Conservation (phyloP, 1,139 yeast species). For the Chernovozyma sophiae-reginae region DNA sequence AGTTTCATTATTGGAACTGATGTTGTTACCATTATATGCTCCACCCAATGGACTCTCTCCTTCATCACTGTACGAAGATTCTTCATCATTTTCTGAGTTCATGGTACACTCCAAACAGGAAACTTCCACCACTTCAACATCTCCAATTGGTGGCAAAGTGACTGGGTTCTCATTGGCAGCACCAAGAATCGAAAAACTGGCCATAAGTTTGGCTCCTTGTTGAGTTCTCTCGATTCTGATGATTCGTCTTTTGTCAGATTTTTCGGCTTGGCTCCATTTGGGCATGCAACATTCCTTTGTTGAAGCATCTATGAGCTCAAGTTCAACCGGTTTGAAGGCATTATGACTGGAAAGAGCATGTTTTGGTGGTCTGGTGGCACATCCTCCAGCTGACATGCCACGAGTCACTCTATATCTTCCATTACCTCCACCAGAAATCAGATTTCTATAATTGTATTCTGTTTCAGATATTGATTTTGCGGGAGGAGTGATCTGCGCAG, state of each 20-base stretch:
- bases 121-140: slow-evolving; percentile 53
- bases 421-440: neutral
- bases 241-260: slow-evolving; percentile 49
- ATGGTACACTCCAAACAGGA: slow-evolving; percentile 49
- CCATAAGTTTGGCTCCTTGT: slow-evolving; percentile 41
- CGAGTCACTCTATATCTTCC: slow-evolving; percentile 43
- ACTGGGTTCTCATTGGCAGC: slow-evolving; percentile 47
- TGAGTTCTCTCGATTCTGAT: slow-evolving; percentile 55
- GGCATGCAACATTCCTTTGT: slow-evolving; percentile 48
- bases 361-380: slow-evolving; percentile 54
- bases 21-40: neutral
- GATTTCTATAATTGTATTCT: neutral
- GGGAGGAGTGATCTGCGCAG: slow-evolving; percentile 1
- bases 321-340: slow-evolving; percentile 42
- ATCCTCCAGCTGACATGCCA: slow-evolving; percentile 58
- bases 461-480: neutral
- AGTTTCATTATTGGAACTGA: neutral
- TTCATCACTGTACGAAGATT: slow-evolving; percentile 6
- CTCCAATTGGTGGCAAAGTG: slow-evolving; percentile 29
- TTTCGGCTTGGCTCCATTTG: slow-evolving; percentile 45
- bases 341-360: slow-evolving; percentile 28
- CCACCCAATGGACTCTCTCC: neutral
- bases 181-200: slow-evolving; percentile 50
- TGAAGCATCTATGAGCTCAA: slow-evolving; percentile 41
- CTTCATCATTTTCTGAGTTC: slow-evolving; percentile 15